phyloP scores from a whole-genome alignment of 2,329 filamentous ascomycete genomes.

The Pezicula radicicola region DNA sequence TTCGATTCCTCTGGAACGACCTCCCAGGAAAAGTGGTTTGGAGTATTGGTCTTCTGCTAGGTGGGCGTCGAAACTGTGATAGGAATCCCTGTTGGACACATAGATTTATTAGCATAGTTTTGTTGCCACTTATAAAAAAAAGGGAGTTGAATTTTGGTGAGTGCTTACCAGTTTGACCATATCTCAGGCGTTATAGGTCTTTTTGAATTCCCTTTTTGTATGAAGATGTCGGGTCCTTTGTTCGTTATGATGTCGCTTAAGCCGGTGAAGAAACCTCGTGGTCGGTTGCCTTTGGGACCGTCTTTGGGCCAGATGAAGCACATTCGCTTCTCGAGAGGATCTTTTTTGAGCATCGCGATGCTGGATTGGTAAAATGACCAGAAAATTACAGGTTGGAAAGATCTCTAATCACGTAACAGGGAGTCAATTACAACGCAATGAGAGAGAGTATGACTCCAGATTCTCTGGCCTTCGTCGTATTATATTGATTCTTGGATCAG shows the following conservation, averaged over 20 bases:
- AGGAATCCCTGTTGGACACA: constrained; percentile 22
- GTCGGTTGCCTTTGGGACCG: constrained; percentile 18
- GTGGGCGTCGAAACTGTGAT: constrained; percentile 14
- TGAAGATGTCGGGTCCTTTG: constrained; percentile 39
- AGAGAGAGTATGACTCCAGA: too few species aligned
- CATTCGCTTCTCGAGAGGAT: constrained; percentile 5
- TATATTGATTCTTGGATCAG: too few species aligned
- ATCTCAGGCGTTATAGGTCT: constrained; percentile 18
- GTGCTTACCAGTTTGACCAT: constrained; percentile 27
- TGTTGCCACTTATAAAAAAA: not conserved
- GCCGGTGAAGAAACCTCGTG: constrained; percentile 22
- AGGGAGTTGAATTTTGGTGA: too few species aligned
- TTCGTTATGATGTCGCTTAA: constrained; percentile 33
- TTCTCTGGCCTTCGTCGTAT: too few species aligned
- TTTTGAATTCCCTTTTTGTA: constrained; percentile 19
- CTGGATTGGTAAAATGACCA: not conserved
- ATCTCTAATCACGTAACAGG: not conserved
- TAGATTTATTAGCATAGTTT: too few species aligned
- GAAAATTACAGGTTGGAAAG: not conserved
- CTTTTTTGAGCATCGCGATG: not conserved
- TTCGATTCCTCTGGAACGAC: constrained; percentile 10
- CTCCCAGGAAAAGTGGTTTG: constrained; percentile 2
- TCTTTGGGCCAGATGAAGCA: constrained; percentile 29
- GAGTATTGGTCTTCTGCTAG: not conserved
- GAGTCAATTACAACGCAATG: too few species aligned